Evolutionary conservation across 1,139 yeast species (phyloP).

Genomic region (Blastobotrys raffinosifermentans): DNA sequence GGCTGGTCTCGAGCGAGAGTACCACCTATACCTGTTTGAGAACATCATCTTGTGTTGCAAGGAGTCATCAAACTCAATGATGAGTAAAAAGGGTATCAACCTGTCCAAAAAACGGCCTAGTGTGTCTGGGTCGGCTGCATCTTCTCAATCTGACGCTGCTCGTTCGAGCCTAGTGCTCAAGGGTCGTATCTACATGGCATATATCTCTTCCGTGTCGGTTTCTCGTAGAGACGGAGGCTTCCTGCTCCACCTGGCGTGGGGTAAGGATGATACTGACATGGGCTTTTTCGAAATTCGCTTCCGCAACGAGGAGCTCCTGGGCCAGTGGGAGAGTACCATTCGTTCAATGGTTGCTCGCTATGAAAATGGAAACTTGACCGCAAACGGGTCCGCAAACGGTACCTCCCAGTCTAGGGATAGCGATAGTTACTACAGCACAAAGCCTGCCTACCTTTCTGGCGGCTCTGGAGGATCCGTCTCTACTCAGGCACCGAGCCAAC

Average conservation of each 20-base stretch:
- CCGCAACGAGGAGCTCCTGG: conserved; percentile 31
- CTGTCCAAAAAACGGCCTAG: conserved; percentile 27
- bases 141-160: conserved; percentile 16
- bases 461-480: background rate
- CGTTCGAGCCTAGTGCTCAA: conserved; percentile 32
- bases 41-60: conserved; percentile 76
- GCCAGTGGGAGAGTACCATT: conserved; percentile 33
- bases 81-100: conserved; percentile 28
- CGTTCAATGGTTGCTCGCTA: conserved; percentile 25
- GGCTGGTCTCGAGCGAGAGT: conserved; percentile 78
- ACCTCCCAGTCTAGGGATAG: no score
- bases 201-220: conserved; percentile 31
- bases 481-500: conserved; percentile 1
- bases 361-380: conserved; percentile 13
- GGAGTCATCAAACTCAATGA: conserved; percentile 39
- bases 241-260: conserved; percentile 33
- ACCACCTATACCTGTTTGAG: conserved; percentile 84
- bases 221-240: conserved; percentile 27
- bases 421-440: no score
- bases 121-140: no score
- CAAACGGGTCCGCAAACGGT: background rate
- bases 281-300: conserved; percentile 35
- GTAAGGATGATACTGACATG: conserved; percentile 33
- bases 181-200: conserved; percentile 39
- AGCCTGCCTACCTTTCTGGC: no score